Evolutionary conservation across 2,329 filamentous ascomycete species (phyloP), one percentile per base, ranked within the genome.

Genomic region (Venturia aucupariae): DNA sequence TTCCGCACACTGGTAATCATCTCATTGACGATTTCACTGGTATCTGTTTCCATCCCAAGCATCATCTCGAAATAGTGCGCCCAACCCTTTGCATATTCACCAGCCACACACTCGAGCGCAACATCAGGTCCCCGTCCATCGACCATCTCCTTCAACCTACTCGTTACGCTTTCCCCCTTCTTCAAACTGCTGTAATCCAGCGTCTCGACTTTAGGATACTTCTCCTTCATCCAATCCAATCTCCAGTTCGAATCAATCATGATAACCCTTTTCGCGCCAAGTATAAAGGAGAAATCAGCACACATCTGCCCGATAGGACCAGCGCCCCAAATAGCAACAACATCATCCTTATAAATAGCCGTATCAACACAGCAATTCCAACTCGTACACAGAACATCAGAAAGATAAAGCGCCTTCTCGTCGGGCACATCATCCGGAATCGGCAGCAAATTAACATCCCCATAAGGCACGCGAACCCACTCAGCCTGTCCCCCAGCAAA

Each of bases 401-500:
- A 92, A 1, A 96, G 81, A 74, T 85, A 96, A 0, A 96, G 80
- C 11, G 72, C 89, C 77, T 93, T 92, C 79, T 96, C 92, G 71
- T 96, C 91, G 0, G 90, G 89, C 0, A 96, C 87, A 68, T 83
- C 82, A 63, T 89, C 86, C 1, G 92, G 91, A 6, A 96, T 84
- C 70, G 87, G 85, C 15, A 96, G 80, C 27, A 96, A 79, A 71
- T 96, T 96, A 66, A 90, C 86, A 69, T 94, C 89, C 35, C 86
- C 91, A 38, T 86, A 84, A 0, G 92, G 90, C 8, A 95, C 90
- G 8, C 91, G 84, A 0, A 92, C 87, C 70, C 91, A 96, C 76
- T 96, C 92, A 4, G 90, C 89, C 75, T 96, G 92, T 0, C 91
- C 91, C 60, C 92, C 90, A 0, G 90, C 90, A 72, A 93, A 96